phyloP scores from a whole-genome alignment of 805 yeast species.

The Yarrowia sp. region DNA sequence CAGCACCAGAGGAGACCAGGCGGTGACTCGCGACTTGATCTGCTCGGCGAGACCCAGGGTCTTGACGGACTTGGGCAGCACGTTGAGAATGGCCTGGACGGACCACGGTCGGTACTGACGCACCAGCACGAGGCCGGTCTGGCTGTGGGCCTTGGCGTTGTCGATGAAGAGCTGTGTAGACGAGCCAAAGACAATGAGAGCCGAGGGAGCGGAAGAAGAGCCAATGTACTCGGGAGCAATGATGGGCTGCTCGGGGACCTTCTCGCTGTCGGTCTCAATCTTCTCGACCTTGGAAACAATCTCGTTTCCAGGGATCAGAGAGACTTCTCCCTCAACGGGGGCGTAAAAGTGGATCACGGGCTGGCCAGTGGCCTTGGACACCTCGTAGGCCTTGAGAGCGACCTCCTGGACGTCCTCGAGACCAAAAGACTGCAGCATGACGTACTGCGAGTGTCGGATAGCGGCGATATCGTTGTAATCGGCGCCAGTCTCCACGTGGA shows the following conservation, averaged over 20 bases:
- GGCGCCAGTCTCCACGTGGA: conserved; percentile 63
- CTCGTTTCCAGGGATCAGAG: conserved; percentile 42
- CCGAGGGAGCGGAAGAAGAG: conserved; percentile 54
- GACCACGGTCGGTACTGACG: conserved; percentile 79
- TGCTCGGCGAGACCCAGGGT: conserved; percentile 74
- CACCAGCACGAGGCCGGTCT: conserved; percentile 60
- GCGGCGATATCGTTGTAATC: conserved; percentile 78
- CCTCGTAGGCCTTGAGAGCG: conserved; percentile 64
- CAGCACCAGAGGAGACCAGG: conserved; percentile 74
- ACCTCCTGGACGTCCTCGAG: conserved; percentile 60
- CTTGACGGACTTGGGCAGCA: conserved; percentile 62
- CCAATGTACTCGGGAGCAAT: conserved; percentile 56
- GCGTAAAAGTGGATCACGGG: conserved; percentile 78
- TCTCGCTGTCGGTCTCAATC: conserved; percentile 41
- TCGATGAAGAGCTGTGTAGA: conserved; percentile 55
- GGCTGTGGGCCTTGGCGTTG: conserved; percentile 47
- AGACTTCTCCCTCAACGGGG: conserved; percentile 22
- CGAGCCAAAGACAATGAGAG: conserved; percentile 70
- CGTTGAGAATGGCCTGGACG: conserved; percentile 57
- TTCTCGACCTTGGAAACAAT: conserved; percentile 40
- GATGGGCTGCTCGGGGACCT: conserved; percentile 45
- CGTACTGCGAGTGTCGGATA: conserved; percentile 70
- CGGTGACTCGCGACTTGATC: conserved; percentile 54
- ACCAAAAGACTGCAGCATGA: conserved; percentile 71
- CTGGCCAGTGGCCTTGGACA: conserved; percentile 57